Evolutionary conservation across 2,329 filamentous ascomycete species (phyloP), one percentile per base, ranked within the genome.

Genomic region (Alternaria triticimaculans): DNA sequence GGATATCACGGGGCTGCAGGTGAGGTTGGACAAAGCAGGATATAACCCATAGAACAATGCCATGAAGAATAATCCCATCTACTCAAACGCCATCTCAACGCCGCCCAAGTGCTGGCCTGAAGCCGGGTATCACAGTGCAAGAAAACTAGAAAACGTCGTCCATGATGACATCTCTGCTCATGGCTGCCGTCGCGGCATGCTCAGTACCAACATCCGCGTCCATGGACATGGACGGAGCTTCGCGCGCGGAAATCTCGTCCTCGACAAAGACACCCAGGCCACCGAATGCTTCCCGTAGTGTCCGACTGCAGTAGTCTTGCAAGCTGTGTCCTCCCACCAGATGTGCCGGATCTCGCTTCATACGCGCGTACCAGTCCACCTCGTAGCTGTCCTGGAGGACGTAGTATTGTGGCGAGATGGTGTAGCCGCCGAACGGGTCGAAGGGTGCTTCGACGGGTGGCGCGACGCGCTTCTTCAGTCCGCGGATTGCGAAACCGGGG

Each of bases 251-350:
- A 54, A 72, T 75, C 75, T 97, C 94, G 49, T 97, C 93, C 37
- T 88, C 90, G 45, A 99, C 84, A 72, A 97, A 96, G 45, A 97
- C 92, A 1, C 92, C 93, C 64, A 99, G 80, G 0, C 96, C 96
- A 0, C 92, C 89, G 81, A 97, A 98, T 0, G 95, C 94, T 76
- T 97, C 94, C 64, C 93, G 92, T 76, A 99, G 83, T 23, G 92
- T 90, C 23, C 94, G 86, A 8, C 89, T 85, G 73, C 93, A 92
- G 76, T 96, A 98, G 76, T 97, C 94, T 33, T 87, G 84, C 46
- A 95, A 84, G 72, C 90, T 90, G 80, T 96, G 98, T 0, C 96
- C 96, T 30, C 94, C 94, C 15, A 92, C 92, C 55, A 87, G 83
- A 75, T 91, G 89, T 48, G 87, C 84, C 3, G 86, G 81, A 75